Conservation (phyloP, 2,329 filamentous ascomycete species). For the Seiridium unicorne region DNA sequence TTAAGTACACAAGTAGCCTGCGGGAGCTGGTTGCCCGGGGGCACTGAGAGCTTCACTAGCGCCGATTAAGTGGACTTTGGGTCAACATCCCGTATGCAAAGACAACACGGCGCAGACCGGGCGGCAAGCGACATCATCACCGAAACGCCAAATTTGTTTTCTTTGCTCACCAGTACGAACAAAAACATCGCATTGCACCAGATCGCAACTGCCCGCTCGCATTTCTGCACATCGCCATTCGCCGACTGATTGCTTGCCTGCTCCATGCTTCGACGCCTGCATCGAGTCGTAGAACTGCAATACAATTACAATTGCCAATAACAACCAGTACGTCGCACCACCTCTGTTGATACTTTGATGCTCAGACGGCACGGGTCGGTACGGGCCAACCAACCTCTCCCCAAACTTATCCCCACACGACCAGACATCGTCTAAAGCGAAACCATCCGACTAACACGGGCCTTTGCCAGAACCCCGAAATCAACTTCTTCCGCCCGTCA, state of each 20-base stretch:
- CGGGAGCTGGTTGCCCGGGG: neutral
- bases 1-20: too few relatives aligned
- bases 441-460: too few relatives aligned
- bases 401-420: too few relatives aligned
- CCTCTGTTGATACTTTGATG: neutral
- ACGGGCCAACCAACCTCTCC: too few relatives aligned
- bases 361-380: neutral
- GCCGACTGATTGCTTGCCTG: neutral
- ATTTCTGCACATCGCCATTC: neutral
- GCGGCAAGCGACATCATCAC: constrained; percentile 1
- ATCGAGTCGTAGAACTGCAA: neutral
- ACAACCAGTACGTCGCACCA: neutral
- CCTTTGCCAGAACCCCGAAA: neutral
- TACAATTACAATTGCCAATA: constrained; percentile 2
- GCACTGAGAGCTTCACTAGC: neutral
- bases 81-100: neutral
- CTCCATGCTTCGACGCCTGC: constrained; percentile 1
- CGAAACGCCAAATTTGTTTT: neutral
- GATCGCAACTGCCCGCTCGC: neutral
- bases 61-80: neutral
- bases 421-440: too few relatives aligned
- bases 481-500: neutral
- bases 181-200: neutral
- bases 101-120: neutral
- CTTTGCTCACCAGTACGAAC: neutral